Conservation (phyloP, 2,329 filamentous ascomycete genomes). For the Colletotrichum horii region DNA sequence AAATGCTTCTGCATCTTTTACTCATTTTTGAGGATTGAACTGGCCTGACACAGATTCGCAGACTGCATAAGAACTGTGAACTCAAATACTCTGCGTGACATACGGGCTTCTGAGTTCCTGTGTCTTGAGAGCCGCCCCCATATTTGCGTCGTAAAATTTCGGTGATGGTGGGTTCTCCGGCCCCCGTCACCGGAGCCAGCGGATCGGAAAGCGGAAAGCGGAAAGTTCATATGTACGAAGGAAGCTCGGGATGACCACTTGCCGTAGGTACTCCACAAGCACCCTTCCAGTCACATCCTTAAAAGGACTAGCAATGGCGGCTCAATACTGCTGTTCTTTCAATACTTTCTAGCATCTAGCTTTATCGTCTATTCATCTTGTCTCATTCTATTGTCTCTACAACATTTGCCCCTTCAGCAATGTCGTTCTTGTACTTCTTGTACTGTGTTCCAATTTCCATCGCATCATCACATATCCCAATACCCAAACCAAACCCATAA, state of each 20-base stretch:
- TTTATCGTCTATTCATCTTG: neutral
- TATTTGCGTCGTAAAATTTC: neutral
- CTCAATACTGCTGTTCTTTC: neutral
- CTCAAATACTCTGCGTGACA: too few species aligned
- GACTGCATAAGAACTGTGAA: too few species aligned
- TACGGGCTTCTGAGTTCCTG: neutral
- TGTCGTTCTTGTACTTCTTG: neutral
- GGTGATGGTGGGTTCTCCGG: neutral
- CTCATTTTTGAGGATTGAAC: too few species aligned
- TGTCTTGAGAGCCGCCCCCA: fast-evolving
- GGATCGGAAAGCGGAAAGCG: too few species aligned
- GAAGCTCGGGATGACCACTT: too few species aligned
- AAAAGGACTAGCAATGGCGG: too few species aligned
- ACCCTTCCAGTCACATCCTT: too few species aligned
- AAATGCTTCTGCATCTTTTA: too few species aligned
- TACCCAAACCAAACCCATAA: neutral
- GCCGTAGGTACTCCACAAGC: too few species aligned
- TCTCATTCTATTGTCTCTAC: neutral
- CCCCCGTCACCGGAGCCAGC: neutral
- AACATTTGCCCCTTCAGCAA: neutral
- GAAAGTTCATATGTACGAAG: too few species aligned
- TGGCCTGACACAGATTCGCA: too few species aligned
- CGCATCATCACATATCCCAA: neutral
- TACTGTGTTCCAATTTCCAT: neutral
- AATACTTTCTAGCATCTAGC: neutral